phyloP scores from a whole-genome alignment of 306 rosid genomes.

The Astragalus glycyphyllos region DNA sequence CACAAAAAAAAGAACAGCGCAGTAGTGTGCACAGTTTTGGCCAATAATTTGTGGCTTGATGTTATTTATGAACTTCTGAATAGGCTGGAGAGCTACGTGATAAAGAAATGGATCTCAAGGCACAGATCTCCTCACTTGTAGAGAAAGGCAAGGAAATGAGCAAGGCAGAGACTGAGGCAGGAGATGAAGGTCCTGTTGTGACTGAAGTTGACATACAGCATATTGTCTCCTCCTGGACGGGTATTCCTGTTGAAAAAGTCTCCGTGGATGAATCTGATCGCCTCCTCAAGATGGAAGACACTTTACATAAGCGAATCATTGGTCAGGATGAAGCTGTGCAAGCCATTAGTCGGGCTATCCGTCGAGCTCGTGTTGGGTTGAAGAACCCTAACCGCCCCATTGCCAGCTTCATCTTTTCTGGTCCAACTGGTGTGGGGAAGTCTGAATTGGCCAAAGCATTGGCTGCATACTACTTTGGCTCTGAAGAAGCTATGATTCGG shows the following conservation, averaged over 20 bases:
- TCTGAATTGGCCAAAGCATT: slow-evolving; percentile 96
- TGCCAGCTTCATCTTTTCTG: slow-evolving; percentile 98
- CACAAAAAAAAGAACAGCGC: no score
- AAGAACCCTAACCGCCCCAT: slow-evolving; percentile 97
- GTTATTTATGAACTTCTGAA: slow-evolving; percentile 28
- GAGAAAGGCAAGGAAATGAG: slow-evolving; percentile 99
- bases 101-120: slow-evolving; percentile 93
- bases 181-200: slow-evolving; percentile 83
- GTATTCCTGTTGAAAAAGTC: slow-evolving; percentile 97
- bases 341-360: slow-evolving; percentile 95
- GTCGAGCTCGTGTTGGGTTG: slow-evolving; percentile 94
- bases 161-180: slow-evolving; percentile 96
- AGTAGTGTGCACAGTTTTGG: slow-evolving; percentile 6
- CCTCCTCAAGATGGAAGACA: slow-evolving; percentile 97
- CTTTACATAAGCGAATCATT: slow-evolving; percentile 80
- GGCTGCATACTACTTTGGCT: slow-evolving; percentile 97
- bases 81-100: slow-evolving; percentile 98
- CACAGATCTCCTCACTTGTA: slow-evolving; percentile 82
- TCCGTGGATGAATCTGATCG: slow-evolving; percentile 96
- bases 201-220: slow-evolving; percentile 95
- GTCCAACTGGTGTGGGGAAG: slow-evolving; percentile 98
- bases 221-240: slow-evolving; percentile 96
- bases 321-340: slow-evolving; percentile 99
- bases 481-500: slow-evolving; percentile 98
- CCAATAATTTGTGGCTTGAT: slow-evolving; percentile 27